Percentiles rank a stretch among this genome's conserved stretches.
phyloP scores from a whole-genome alignment of 768 basidiomycete genomes.

The Trametes meyenii region DNA sequence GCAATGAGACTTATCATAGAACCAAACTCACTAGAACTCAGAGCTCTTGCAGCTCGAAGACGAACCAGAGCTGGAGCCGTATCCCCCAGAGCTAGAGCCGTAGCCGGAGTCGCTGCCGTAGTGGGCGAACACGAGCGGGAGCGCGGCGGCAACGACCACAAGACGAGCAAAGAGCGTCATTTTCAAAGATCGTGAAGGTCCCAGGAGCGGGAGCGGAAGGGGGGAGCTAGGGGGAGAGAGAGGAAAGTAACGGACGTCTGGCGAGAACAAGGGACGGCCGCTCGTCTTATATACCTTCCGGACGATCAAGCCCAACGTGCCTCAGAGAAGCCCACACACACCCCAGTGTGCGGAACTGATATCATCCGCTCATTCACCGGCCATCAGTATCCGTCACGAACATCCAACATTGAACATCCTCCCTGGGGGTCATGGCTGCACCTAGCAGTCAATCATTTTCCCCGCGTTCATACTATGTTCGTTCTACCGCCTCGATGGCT shows the following conservation, averaged over 20 bases:
- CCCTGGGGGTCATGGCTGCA: conserved; percentile 11
- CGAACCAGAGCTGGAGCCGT: conserved; percentile 34
- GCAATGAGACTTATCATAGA: not conserved
- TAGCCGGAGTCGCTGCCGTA: not conserved
- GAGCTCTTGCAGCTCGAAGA: conserved; percentile 32
- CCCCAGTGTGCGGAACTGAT: conserved; percentile 9
- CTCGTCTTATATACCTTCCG: conserved; percentile 17
- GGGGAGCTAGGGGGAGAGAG: conserved; percentile 30
- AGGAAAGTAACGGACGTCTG: conserved; percentile 25
- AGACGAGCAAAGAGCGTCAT: conserved; percentile 42
- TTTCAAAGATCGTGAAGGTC: conserved; percentile 31
- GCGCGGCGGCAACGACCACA: conserved; percentile 39
- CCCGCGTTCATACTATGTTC: not conserved
- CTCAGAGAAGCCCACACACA: conserved; percentile 2
- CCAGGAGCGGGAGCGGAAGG: conserved; percentile 38
- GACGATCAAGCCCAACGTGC: conserved; percentile 7
- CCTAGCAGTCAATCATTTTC: conserved; percentile 3
- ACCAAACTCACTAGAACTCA: conserved; percentile 29
- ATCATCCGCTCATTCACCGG: conserved; percentile 22
- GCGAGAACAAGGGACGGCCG: conserved; percentile 8
- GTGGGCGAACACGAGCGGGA: conserved; percentile 37
- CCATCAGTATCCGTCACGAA: conserved; percentile 22
- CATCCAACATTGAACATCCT: no score
- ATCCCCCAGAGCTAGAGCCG: conserved; percentile 24
- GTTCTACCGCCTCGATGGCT: not conserved